A percentile compares a stretch with the other conserved stretches of the same genome.
These are phyloP conservation scores for Calonectria pteridis DNA, from an alignment of 2,329 filamentous ascomycete genomes.

Conservation along the genomic window DNA sequence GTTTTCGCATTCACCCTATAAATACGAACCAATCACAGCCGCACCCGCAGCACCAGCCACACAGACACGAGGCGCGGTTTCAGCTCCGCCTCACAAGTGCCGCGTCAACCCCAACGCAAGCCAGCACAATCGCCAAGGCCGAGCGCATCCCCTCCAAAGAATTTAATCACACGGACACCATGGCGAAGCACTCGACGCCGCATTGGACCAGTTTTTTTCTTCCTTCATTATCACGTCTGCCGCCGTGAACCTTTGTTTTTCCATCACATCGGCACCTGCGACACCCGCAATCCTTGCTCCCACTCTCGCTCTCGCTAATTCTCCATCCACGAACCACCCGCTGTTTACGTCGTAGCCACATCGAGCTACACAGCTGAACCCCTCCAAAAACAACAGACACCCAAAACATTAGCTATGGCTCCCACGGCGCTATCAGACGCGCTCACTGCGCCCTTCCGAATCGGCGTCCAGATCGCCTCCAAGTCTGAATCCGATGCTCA, in stretches of 20 bases:
- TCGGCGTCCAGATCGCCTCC: slow-evolving; percentile 29
- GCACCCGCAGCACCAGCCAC: slow-evolving; percentile 34
- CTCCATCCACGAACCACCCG: not conserved
- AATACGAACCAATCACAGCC: slow-evolving; percentile 39
- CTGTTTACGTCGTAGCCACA: not conserved
- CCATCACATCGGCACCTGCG: not conserved
- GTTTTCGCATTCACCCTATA: slow-evolving; percentile 34
- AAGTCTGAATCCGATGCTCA: slow-evolving; percentile 25
- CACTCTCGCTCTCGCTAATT: not conserved
- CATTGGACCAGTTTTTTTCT: slow-evolving; percentile 19
- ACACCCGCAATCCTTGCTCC: not conserved
- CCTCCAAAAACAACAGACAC: not conserved
- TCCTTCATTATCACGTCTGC: slow-evolving; percentile 20
- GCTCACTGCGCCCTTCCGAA: slow-evolving; percentile 30
- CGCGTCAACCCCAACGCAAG: slow-evolving; percentile 41
- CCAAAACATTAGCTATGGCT: slow-evolving; percentile 31
- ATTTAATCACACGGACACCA: slow-evolving; percentile 36
- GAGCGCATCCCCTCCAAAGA: slow-evolving; percentile 27
- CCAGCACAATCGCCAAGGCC: slow-evolving; percentile 21
- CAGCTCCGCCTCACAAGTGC: slow-evolving; percentile 46
- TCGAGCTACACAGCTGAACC: not conserved
- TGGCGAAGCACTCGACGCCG: slow-evolving; percentile 37
- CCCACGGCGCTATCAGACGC: slow-evolving; percentile 32
- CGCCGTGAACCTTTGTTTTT: not conserved
- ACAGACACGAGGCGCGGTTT: slow-evolving; percentile 42